A percentile compares a stretch with the other conserved stretches of the same genome.
These are phyloP conservation scores for Podila minutissima DNA, from an alignment of 192 early-diverging fungal species.

Conservation along the genomic window DNA sequence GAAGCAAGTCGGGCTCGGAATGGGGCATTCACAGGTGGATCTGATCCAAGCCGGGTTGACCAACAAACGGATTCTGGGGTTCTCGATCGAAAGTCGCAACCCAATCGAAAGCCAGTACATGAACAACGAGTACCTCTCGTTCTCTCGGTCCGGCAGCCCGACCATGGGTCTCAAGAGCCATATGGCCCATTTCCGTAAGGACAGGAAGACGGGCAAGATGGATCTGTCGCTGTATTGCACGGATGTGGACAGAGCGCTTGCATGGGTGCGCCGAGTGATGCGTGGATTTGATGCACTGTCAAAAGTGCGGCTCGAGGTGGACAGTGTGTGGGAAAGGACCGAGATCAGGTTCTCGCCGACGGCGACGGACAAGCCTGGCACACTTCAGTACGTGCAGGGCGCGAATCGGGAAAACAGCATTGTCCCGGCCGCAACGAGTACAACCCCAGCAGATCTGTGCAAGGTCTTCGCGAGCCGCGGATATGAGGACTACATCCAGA, in stretches of 20 bases:
- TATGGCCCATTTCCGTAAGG: slow-evolving; percentile 14
- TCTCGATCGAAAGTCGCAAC: slow-evolving; percentile 1
- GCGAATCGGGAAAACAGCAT: no score
- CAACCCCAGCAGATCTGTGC: neutral
- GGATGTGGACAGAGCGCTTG: slow-evolving; percentile 11
- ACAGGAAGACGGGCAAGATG: slow-evolving; percentile 1
- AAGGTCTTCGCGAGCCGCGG: neutral
- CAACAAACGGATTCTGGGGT: neutral
- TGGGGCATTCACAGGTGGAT: neutral
- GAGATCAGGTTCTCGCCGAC: slow-evolving; percentile 11
- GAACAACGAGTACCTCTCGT: neutral
- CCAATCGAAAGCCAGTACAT: neutral
- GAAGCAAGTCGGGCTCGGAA: neutral
- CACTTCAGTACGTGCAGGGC: no score
- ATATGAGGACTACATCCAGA: neutral
- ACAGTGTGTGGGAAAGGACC: slow-evolving; percentile 11
- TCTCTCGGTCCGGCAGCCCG: neutral
- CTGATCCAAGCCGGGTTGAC: neutral
- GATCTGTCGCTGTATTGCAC: slow-evolving; percentile 6
- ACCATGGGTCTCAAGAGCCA: neutral
- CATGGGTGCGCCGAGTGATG: slow-evolving; percentile 2
- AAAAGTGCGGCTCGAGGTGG: slow-evolving; percentile 12
- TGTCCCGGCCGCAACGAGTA: no score
- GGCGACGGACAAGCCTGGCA: no score
- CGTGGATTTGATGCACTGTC: slow-evolving; percentile 22